Evolutionary conservation across 768 basidiomycete genomes (phyloP), one percentile per base, ranked within the genome.

Genomic region (Mycena venus): DNA sequence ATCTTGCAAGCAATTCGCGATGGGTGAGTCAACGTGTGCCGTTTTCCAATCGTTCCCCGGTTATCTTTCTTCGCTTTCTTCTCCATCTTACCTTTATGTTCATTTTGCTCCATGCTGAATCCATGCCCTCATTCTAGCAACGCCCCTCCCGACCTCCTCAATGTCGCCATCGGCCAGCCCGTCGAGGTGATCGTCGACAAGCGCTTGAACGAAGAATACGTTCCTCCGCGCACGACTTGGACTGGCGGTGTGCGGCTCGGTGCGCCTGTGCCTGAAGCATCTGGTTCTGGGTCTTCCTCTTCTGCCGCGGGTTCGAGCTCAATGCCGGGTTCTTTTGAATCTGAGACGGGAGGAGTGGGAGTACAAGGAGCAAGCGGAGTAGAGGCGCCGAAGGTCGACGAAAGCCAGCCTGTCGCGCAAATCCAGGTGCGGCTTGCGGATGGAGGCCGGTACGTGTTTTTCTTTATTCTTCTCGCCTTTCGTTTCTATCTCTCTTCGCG

Each of bases 351-450:
- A n/a, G n/a, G 14, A 53, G 27, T 25, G 17, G 4, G 42, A 15
- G 4, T 2, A 44, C 42, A 44, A 85, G 78, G 34, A 88, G 92
- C 14, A 84, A 85, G 66, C 7, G 51, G 6, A 12, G 98, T 97
- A 79, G 91, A 94, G 55, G 49, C 51, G 27, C 63, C 65, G 19
- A 44, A 40, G 81, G 95, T 99, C 11, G 96, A 99, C 80, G 90
- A 91, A 82, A 89, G 85, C 19, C 86, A 89, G 82, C 97, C 98
- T 7, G 94, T 92, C 58, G 98, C 97, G 49, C 95, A 92, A 82
- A 87, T 99, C 14, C 98, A 99, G 85, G 90, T 99, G 70, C 88
- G 98, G 67, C 80, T 99, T 66, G 95, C 95, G 12, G 97, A 98
- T 83, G 98, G 98, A 11, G 95, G 96, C 21, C 90, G 95, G 95